These are phyloP conservation scores for Penicillium freii DNA, from an alignment of 2,329 filamentous ascomycete genomes.

Conservation along the genomic window DNA sequence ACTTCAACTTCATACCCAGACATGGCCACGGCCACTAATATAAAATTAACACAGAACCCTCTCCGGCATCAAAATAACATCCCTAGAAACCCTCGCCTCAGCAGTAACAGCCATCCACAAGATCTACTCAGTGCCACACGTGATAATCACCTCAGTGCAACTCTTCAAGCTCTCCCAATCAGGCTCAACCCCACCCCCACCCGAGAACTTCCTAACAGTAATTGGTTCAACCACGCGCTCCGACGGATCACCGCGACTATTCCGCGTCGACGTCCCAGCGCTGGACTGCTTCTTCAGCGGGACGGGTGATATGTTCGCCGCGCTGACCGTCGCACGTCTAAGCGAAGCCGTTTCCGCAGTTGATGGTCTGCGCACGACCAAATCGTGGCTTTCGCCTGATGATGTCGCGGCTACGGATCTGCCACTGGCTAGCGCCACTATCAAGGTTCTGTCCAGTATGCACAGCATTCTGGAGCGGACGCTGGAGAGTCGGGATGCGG, in stretches of 20 bases:
- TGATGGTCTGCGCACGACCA: constrained; percentile 50
- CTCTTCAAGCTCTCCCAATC: constrained; percentile 56
- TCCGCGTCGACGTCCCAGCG: constrained; percentile 80
- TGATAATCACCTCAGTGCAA: constrained; percentile 88
- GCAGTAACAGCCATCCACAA: constrained; percentile 77
- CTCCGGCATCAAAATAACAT: constrained; percentile 77
- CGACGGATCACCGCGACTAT: constrained; percentile 70
- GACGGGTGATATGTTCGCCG: constrained; percentile 98
- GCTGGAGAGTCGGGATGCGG: constrained; percentile 62
- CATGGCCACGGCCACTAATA: background rate
- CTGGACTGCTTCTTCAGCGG: constrained; percentile 94
- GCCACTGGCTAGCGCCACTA: constrained; percentile 77
- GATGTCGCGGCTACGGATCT: constrained; percentile 66
- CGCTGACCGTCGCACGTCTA: constrained; percentile 81
- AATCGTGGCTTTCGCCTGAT: constrained; percentile 76
- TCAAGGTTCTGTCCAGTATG: constrained; percentile 91
- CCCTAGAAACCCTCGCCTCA: constrained; percentile 67
- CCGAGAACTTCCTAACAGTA: constrained; percentile 59
- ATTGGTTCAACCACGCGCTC: constrained; percentile 72
- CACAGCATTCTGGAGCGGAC: constrained; percentile 74
- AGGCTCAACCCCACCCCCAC: constrained; percentile 30
- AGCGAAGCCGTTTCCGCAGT: constrained; percentile 70
- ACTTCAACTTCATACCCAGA: background rate
- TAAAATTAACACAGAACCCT: constrained; percentile 60
- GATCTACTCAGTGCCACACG: constrained; percentile 74